These are phyloP conservation scores for Acanthamoeba triangularis DNA, from an alignment of 208 protist species.

Conservation along the genomic window DNA sequence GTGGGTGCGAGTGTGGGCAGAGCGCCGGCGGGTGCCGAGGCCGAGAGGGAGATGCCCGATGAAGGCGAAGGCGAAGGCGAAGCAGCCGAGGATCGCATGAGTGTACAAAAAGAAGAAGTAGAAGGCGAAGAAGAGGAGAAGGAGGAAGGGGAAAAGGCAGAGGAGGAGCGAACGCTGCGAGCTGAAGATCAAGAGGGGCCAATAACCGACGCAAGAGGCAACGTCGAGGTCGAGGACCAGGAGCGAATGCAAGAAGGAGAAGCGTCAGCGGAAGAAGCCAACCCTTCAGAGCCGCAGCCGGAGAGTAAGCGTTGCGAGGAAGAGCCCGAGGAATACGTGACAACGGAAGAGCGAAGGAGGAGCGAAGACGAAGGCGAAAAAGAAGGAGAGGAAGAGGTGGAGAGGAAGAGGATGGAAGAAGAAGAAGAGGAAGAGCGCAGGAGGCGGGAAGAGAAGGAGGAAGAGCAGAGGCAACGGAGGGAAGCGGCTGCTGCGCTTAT, in stretches of 20 bases:
- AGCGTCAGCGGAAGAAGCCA: not conserved
- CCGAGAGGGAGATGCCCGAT: too few relatives aligned
- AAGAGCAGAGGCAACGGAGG: not conserved
- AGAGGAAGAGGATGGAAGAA: not conserved
- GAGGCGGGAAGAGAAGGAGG: not conserved
- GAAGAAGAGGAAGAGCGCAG: constrained; percentile 8
- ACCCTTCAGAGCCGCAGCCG: not conserved
- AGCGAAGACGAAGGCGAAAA: not conserved
- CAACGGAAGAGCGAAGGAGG: not conserved
- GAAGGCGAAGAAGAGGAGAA: too few relatives aligned
- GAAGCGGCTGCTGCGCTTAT: not conserved
- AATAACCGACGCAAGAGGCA: not conserved
- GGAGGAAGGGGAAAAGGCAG: too few relatives aligned
- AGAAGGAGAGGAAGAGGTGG: not conserved
- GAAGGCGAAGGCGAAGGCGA: too few relatives aligned
- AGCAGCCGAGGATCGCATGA: too few relatives aligned
- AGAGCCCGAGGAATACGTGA: not conserved
- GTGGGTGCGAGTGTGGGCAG: too few relatives aligned
- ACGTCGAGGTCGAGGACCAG: not conserved
- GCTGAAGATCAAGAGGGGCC: too few relatives aligned
- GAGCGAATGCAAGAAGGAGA: not conserved
- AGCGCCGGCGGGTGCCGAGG: too few relatives aligned
- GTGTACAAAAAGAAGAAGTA: too few relatives aligned
- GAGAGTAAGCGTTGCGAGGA: not conserved
- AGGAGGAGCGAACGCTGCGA: too few relatives aligned